A percentile compares a stretch with the other conserved stretches of the same genome.
These are phyloP conservation scores for Xerocomellus amylosporus DNA, from an alignment of 768 basidiomycete genomes.

Conservation along the genomic window DNA sequence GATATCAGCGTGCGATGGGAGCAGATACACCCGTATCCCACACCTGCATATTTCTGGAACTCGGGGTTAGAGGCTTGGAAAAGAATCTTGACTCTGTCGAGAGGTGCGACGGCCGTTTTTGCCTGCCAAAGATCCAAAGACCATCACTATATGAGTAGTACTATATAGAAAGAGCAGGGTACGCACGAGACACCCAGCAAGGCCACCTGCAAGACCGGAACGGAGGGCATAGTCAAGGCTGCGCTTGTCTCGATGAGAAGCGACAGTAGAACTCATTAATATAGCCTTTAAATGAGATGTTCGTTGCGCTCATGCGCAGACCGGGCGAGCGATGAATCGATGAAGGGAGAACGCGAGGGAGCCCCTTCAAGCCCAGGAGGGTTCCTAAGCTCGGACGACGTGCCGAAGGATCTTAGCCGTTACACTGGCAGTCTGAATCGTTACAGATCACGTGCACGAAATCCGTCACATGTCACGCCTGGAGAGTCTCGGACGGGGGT, in stretches of 20 bases:
- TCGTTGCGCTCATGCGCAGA: constrained; percentile 10
- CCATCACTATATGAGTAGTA: constrained; percentile 1
- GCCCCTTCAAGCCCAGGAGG: neutral
- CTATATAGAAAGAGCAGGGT: neutral
- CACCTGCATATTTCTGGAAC: constrained; percentile 90
- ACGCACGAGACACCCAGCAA: constrained; percentile 91
- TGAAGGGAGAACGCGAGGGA: neutral
- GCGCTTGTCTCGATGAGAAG: constrained; percentile 49
- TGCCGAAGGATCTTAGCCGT: constrained; percentile 17
- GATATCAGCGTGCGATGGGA: constrained; percentile 19
- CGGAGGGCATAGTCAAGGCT: constrained; percentile 63
- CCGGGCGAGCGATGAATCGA: neutral
- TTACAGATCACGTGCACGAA: constrained; percentile 13
- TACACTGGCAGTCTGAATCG: neutral
- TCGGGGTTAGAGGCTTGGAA: constrained; percentile 96
- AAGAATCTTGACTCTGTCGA: constrained; percentile 97
- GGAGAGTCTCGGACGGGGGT: too few species aligned
- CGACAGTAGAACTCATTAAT: constrained; percentile 35
- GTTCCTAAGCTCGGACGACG: neutral
- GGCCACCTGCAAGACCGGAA: constrained; percentile 87
- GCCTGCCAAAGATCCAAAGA: constrained; percentile 50
- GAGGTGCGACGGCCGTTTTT: constrained; percentile 88
- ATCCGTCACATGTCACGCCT: neutral
- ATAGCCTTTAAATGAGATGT: neutral
- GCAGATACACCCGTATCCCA: constrained; percentile 50